Evolutionary conservation across 176 grass and related monocot genomes (phyloP), one percentile per base, ranked within the genome.

Genomic region (Carex myosuroides): DNA sequence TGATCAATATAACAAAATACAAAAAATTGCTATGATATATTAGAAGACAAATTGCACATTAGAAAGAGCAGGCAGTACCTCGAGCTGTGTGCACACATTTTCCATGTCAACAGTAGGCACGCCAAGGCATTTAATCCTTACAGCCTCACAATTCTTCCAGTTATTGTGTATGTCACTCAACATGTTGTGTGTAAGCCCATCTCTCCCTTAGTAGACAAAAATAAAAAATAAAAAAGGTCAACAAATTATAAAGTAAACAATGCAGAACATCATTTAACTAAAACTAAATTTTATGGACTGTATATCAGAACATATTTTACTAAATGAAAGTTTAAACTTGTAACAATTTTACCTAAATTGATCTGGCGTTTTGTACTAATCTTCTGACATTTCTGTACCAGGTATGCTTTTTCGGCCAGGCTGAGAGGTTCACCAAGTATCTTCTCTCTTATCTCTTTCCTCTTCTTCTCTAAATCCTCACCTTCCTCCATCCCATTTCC

Each of bases 141-240:
- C 80, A 1, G 79, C 92, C 17, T 98, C 92, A 3, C 81, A 85
- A 37, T 76, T 84, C 76, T 94, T 94, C 92, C 92, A 94, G 71
- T 94, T 89, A 53, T 94, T 98, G 42, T 98, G 92, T 60, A 93
- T 90, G 70, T 98, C 95, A 85, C 91, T 92, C n/a, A 98, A 88
- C 95, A 94, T 98, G 86, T 98, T 98, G 53, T 98, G 95, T 63
- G 95, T 98, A 67, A 98, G 87, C n/a, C 95, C 95, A 90, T 92
- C 95, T 91, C 89, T 93, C 54, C 95, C 95, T 98, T 64, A 3
- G 67, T 18, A 81, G 72, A 54, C 64, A 85, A 62, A 12, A 85
- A 22, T 60, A 8, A 6, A 67, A 41, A 60, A 29, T 60, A 8
- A 6, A 67, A 60, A 29, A 26, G 13, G 33, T 53, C 44, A 24